Base-by-base conservation (phyloP, 2,329 filamentous ascomycete species). In the Fusarium lateritium region DNA sequence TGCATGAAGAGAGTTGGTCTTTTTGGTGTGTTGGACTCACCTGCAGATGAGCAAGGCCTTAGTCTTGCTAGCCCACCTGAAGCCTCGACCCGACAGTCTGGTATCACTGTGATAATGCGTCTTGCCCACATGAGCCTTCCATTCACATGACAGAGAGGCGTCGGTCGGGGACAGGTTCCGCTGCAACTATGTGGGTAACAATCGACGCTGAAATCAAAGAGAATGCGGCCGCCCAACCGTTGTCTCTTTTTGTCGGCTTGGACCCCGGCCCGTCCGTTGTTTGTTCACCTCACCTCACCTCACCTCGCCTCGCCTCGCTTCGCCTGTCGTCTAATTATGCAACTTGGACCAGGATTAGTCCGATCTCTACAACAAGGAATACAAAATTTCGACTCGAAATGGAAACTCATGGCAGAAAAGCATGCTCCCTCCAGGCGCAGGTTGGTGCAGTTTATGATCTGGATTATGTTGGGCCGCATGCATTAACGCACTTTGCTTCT, bases 111-210 rank as follows among this genome's bases (percentile, higher is more conserved):
- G 66, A 67, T 67, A 60, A 31, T 67, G 62, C 54, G 46, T 55
- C 38, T 21, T 40, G 60, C 47, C 68, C 71, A 67, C 64, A 74
- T 61, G 54, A 62, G 66, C 67, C 54, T 61, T 65, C 62, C 49
- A 67, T 71, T 73, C 73, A 75, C 74, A 75, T 76, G 74, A 75
- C 56, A 64, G 54, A 62, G 44, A 64, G 63, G 43, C 55, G 58
- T 45, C 28, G 54, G 46, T 46, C 70, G 71, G 73, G 72, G 68
- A 71, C 59, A 49, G 34, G 14, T 62, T 47, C 68, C 65, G 68
- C 54, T 56, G 62, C 62, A 56, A 43, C 53, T 36, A 46, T 56
- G 59, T 52, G 55, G 59, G 34, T 56, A 53, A 33, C 15, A 65
- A 31, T 59, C 44, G 43, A 56, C 24, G 28, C 33, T 43, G 17